Percentiles rank a stretch among this genome's conserved stretches.
Evolutionary conservation across 495 filamentous ascomycete genomes (phyloP).

Genomic region (Lasiosphaeris hirsuta): DNA sequence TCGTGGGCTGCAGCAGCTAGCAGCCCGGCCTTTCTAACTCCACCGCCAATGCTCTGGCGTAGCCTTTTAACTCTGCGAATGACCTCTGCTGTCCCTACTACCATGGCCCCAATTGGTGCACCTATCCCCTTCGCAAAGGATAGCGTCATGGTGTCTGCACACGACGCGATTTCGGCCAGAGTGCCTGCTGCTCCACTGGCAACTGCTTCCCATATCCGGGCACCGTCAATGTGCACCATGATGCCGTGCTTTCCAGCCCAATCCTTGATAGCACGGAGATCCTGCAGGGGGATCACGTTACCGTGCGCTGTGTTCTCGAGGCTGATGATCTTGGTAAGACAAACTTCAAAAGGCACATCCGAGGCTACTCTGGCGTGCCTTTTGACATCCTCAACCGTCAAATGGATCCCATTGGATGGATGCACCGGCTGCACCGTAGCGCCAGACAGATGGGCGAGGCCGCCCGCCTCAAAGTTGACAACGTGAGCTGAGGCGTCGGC

Average conservation of each 20-base stretch:
- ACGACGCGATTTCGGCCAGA: slow-evolving; percentile 60
- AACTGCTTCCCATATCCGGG: slow-evolving; percentile 71
- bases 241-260: slow-evolving; percentile 65
- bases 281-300: slow-evolving; percentile 63
- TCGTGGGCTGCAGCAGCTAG: slow-evolving; percentile 53
- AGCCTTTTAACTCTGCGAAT: slow-evolving; percentile 68
- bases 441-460: slow-evolving; percentile 49
- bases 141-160: slow-evolving; percentile 70
- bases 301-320: slow-evolving; percentile 80
- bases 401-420: slow-evolving; percentile 58
- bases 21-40: slow-evolving; percentile 62
- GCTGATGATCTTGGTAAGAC: slow-evolving; percentile 66
- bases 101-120: slow-evolving; percentile 74
- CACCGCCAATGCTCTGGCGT: slow-evolving; percentile 76
- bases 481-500: slow-evolving; percentile 61
- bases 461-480: slow-evolving; percentile 60
- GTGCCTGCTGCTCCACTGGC: slow-evolving; percentile 46
- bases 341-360: slow-evolving; percentile 42
- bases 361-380: slow-evolving; percentile 41
- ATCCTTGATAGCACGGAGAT: slow-evolving; percentile 56
- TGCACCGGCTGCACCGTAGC: slow-evolving; percentile 54
- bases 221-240: slow-evolving; percentile 73
- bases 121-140: slow-evolving; percentile 83
- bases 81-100: slow-evolving; percentile 61
- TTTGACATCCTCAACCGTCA: slow-evolving; percentile 67